Conservation (phyloP, 371 early-diverging fungal genomes). For the Choanephora cucurbitarum region DNA sequence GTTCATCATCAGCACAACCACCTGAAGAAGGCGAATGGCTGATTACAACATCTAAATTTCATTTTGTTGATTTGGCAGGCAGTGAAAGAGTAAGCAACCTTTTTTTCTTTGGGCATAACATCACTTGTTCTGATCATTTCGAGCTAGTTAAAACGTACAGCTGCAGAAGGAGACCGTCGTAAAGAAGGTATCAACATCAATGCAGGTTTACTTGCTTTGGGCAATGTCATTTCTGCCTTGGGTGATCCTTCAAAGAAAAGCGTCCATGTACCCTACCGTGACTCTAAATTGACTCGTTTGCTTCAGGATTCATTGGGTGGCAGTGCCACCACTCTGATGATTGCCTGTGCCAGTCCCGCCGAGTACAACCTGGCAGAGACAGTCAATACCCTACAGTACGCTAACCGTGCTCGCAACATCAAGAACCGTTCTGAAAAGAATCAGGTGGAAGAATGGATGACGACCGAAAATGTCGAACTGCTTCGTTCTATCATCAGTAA, state of each 20-base stretch:
- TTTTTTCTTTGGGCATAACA: background rate
- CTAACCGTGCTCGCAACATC: constrained; percentile 88
- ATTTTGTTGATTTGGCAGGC: constrained; percentile 99
- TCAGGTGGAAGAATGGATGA: constrained; percentile 67
- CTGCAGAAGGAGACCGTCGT: constrained; percentile 91
- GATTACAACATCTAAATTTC: constrained; percentile 80
- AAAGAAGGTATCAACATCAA: constrained; percentile 99
- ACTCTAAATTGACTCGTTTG: constrained; percentile 97
- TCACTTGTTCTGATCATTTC: too few relatives aligned
- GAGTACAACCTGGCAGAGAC: constrained; percentile 89
- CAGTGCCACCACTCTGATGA: constrained; percentile 89
- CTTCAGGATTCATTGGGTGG: constrained; percentile 98
- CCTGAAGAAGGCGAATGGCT: constrained; percentile 52
- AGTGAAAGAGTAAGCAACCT: constrained; percentile 77
- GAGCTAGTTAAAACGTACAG: constrained; percentile 92
- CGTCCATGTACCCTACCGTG: constrained; percentile 94
- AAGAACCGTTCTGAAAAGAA: constrained; percentile 83
- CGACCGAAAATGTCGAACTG: constrained; percentile 60
- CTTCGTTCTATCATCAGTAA: constrained; percentile 57
- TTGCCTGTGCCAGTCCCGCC: constrained; percentile 90
- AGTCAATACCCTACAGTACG: constrained; percentile 91
- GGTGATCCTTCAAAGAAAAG: constrained; percentile 77
- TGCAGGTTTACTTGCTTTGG: constrained; percentile 95
- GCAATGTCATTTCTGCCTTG: constrained; percentile 99
- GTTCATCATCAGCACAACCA: constrained; percentile 3